Percentiles rank a stretch among this genome's conserved stretches.
phyloP scores from a whole-genome alignment of 352 stramenopile genomes.

The Saprolegnia parasitica region DNA sequence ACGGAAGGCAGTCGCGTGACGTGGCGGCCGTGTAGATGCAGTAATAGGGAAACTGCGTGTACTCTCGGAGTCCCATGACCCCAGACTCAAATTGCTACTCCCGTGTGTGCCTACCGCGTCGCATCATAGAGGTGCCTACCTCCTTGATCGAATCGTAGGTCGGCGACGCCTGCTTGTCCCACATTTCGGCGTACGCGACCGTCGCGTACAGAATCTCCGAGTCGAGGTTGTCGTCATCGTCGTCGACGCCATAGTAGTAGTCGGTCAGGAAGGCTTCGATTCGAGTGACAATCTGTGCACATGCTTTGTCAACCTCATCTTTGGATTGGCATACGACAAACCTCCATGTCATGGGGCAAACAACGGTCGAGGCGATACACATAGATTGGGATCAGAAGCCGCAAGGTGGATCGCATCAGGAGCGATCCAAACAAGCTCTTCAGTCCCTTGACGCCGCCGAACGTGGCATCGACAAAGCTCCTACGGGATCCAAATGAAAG shows the following conservation, averaged over 20 bases:
- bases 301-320: neutral
- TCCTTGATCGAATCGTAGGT: neutral
- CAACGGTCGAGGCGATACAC: conserved; percentile 40
- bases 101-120: neutral
- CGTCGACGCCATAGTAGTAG: no score
- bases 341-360: conserved; percentile 27
- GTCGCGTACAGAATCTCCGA: neutral
- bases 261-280: neutral
- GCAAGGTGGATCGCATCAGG: conserved; percentile 28
- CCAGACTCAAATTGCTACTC: neutral
- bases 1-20: neutral
- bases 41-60: neutral
- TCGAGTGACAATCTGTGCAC: neutral
- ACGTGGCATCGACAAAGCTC: conserved; percentile 3
- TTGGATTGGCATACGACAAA: neutral
- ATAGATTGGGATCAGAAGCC: conserved; percentile 36
- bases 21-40: neutral
- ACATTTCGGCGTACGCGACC: neutral
- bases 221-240: neutral
- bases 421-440: conserved; percentile 34
- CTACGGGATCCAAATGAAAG: neutral
- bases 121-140: neutral
- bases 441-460: conserved; percentile 23
- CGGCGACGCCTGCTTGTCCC: neutral
- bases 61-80: neutral